These are phyloP conservation scores for Populus trichocarpa DNA, from an alignment of 441 rosid genomes.

Conservation along the genomic window DNA sequence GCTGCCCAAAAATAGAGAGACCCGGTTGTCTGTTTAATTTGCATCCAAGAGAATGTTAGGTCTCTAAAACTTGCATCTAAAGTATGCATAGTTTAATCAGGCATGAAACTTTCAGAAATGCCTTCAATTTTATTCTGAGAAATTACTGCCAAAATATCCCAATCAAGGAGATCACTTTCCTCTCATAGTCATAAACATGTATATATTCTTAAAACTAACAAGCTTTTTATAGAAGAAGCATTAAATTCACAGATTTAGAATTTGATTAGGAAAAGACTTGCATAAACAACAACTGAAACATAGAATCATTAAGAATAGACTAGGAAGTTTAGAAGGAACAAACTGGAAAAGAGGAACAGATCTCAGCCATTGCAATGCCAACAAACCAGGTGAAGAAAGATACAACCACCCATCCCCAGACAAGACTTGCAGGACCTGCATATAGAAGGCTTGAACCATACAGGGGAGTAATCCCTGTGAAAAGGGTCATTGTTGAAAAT, in stretches of 20 bases:
- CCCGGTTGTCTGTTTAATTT: constrained; percentile 50
- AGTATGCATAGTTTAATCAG: neutral
- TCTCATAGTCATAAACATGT: neutral
- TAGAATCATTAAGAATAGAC: neutral
- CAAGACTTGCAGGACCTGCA: constrained; percentile 55
- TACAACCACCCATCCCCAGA: constrained; percentile 68
- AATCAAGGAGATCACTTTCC: no score
- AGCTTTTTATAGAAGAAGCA: neutral
- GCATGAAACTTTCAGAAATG: neutral
- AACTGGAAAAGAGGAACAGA: constrained; percentile 70
- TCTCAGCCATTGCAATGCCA: constrained; percentile 66
- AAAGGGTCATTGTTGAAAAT: constrained; percentile 61
- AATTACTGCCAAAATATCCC: no score
- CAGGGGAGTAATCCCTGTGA: constrained; percentile 56
- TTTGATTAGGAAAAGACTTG: neutral
- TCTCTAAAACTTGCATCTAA: neutral
- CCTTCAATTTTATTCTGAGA: no score
- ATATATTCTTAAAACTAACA: neutral
- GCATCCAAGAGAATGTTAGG: neutral
- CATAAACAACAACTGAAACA: neutral
- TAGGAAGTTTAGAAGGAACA: neutral
- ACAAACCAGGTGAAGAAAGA: constrained; percentile 66
- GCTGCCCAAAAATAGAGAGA: constrained; percentile 77
- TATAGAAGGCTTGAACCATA: constrained; percentile 54
- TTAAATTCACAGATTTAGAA: neutral